Evolutionary conservation across 2,329 filamentous ascomycete species (phyloP), one percentile per base, ranked within the genome.

Genomic region (Leptographium radiaticola): DNA sequence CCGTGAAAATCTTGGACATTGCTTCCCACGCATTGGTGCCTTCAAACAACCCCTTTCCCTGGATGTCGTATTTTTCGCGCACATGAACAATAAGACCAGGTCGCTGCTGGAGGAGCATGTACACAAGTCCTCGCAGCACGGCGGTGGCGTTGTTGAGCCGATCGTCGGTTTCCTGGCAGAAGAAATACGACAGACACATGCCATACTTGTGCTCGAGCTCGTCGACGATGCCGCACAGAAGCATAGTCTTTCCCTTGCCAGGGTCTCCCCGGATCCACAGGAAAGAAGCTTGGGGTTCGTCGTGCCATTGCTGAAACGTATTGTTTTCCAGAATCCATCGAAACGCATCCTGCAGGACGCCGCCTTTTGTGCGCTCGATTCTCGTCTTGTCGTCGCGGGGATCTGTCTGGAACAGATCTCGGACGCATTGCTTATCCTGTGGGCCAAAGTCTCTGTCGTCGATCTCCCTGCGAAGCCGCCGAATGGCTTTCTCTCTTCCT

Each of bases 221-320:
- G 54, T 70, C 52, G 43, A 72, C 65, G 38, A 72, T 67, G 3
- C 68, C 67, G 13, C 64, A 68, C 0, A 73, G 51, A 0, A 72
- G 57, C 67, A 73, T 73, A 0, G 70, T 73, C 58, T 73, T 74
- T 4, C 70, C 71, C 39, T 70, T 73, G 2, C 71, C 70, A 0
- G 70, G 63, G 45, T 66, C 65, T 0, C 67, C 68, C 18, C 59
- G 67, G 18, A 71, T 62, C 70, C 68, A 71, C 2, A 73, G 64
- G 5, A 33, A 8, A 3, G n/a, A 25, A 5, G 4, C 42, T 20
- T 30, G 8, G 13, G 20, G 9, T 5, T 13, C 51, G 6, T 60
- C 39, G 2, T 33, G 56, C 66, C 65, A 70, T 56, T 48, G 33
- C 2, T 33, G 30, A 42, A 65, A 70, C 0, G 62, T 47, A 0